Evolutionary conservation across 495 filamentous ascomycete species (phyloP).

Genomic region (Penicillium crystallinum): DNA sequence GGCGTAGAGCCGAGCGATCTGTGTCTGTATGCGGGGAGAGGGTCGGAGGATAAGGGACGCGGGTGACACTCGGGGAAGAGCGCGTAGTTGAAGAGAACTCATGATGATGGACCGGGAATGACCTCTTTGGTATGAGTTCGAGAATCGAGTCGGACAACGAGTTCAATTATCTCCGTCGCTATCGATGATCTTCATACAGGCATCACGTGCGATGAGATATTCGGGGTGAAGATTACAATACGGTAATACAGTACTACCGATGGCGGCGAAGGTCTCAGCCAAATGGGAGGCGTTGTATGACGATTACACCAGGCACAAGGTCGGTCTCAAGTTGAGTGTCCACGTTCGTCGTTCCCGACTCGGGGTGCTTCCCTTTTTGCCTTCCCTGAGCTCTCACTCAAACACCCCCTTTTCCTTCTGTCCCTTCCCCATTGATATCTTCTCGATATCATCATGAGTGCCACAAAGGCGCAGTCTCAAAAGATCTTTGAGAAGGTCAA

Average conservation of each 20-base stretch:
- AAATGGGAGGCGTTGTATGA: slow-evolving; percentile 3
- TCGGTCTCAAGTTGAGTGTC: slow-evolving; percentile 15
- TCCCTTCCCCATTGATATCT: slow-evolving; percentile 1
- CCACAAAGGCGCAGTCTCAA: slow-evolving; percentile 90
- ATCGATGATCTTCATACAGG: slow-evolving; percentile 6
- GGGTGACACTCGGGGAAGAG: slow-evolving; percentile 16
- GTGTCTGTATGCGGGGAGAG: slow-evolving; percentile 19
- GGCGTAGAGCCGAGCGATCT: slow-evolving; percentile 42
- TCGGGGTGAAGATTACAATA: slow-evolving; percentile 13
- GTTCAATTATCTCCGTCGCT: neutral
- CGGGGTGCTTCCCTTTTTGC: slow-evolving; percentile 15
- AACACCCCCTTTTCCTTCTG: slow-evolving; percentile 5
- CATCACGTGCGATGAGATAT: slow-evolving; percentile 1
- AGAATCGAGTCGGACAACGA: neutral
- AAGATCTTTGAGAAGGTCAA: slow-evolving; percentile 98
- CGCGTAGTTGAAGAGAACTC: slow-evolving; percentile 15
- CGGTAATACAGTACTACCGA: slow-evolving; percentile 8
- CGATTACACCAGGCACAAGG: slow-evolving; percentile 10
- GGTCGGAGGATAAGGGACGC: slow-evolving; percentile 9
- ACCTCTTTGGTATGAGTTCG: neutral
- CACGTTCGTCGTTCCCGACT: slow-evolving; percentile 27
- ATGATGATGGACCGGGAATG: slow-evolving; percentile 6
- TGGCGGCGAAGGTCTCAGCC: neutral
- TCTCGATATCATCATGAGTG: slow-evolving; percentile 57
- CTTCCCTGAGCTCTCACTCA: slow-evolving; percentile 9